These are phyloP conservation scores for Bryopsis sp. DNA, from an alignment of 139 green algal species.

Conservation along the genomic window DNA sequence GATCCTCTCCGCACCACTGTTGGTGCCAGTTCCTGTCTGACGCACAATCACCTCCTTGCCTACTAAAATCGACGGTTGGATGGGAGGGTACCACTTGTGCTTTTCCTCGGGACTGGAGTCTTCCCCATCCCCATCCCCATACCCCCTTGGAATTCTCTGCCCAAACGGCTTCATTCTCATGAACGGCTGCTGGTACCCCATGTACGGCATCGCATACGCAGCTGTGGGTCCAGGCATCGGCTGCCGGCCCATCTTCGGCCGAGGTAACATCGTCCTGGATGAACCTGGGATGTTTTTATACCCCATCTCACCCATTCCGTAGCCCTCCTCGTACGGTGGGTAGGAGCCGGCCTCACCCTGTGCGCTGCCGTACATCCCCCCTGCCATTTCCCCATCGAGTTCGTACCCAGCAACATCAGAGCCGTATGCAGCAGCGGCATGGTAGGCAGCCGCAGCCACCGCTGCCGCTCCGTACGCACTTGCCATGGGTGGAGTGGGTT, in stretches of 20 bases:
- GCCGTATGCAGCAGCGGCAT: not conserved
- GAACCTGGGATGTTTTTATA: not conserved
- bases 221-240: too few species aligned
- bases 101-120: not conserved
- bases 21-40: not conserved
- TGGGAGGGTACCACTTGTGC: constrained; percentile 12
- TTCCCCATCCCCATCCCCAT: not conserved
- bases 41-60: constrained; percentile 1
- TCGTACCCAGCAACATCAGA: too few species aligned
- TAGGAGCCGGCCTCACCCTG: not conserved
- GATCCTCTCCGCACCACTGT: constrained; percentile 10
- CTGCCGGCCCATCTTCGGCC: not conserved
- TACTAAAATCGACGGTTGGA: constrained; percentile 2
- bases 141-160: not conserved
- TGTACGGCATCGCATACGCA: not conserved
- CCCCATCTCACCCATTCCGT: not conserved
- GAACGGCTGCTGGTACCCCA: not conserved
- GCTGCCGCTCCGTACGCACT: too few species aligned
- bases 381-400: too few species aligned
- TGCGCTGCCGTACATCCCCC: not conserved
- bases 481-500: too few species aligned
- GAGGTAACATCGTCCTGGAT: not conserved
- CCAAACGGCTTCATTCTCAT: not conserved
- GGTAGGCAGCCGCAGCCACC: not conserved
- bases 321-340: not conserved